A percentile compares a stretch with the other conserved stretches of the same genome.
Conservation (phyloP, 1,284 basidiomycete genomes). For the Trichosporon coremiiforme region DNA sequence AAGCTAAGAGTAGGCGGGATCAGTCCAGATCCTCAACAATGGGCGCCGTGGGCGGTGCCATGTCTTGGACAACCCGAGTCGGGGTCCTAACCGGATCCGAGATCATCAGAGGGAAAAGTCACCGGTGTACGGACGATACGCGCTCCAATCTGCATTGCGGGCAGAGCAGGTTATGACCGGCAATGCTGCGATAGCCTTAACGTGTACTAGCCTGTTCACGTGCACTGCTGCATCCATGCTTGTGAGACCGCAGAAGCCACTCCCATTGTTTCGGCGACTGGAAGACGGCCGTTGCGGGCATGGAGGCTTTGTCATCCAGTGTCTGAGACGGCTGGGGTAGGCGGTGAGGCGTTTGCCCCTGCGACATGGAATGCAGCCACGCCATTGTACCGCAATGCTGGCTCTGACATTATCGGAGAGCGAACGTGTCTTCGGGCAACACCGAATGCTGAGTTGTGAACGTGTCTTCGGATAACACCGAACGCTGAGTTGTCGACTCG, state of each 20-base stretch:
- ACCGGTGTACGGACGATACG: not conserved
- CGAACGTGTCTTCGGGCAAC: not conserved
- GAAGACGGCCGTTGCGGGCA: not conserved
- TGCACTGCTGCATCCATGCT: not conserved
- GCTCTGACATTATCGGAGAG: not conserved
- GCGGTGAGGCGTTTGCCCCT: too few species aligned
- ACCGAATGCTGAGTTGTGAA: too few species aligned
- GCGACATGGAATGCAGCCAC: not conserved
- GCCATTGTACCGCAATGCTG: not conserved
- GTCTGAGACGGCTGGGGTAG: too few species aligned
- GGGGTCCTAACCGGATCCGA: not conserved
- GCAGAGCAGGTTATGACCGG: not conserved
- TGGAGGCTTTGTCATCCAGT: not conserved
- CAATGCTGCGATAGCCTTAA: not conserved
- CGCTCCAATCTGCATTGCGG: not conserved
- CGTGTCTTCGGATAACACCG: too few species aligned
- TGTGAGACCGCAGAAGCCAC: not conserved
- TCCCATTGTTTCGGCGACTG: not conserved
- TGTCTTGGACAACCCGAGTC: too few species aligned
- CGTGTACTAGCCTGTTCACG: not conserved
- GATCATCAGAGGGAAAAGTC: not conserved
- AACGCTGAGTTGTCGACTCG: too few species aligned
- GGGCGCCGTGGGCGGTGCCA: too few species aligned
- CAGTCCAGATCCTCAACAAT: too few species aligned
- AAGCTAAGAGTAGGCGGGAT: not conserved